Base-by-base conservation (phyloP, 306 rosid species). In the Quercus cerris region DNA sequence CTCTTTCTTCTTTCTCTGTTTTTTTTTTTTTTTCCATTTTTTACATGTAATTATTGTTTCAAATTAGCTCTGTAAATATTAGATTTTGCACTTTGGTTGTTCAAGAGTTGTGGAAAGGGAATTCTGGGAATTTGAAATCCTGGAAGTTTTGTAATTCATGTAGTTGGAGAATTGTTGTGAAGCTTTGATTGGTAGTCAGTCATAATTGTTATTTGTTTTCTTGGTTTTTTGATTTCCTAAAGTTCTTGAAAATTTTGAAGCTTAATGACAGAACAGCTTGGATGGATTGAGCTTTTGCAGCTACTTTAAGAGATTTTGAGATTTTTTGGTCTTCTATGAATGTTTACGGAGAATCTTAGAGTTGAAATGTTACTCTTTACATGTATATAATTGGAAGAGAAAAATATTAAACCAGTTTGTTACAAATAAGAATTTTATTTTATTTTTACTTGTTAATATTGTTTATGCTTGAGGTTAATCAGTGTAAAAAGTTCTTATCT, bases 1-100 rank as follows among this genome's bases (percentile, higher is more conserved):
- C 64, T 89, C 63, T 57, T 73, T 56, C 70, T 72, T 61, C 38
- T 5, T 78, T 35, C n/a, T 57, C 66, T 15, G 17, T 61, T 56
- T 51, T 58, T 9, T 62, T 33, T 27, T 71, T 38, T 59, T 4
- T 30, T 61, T 5, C 19, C 7, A 7, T 38, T 38, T 38, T 75
- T 63, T 58, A 30, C 61, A 13, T 10, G 15, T 61, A 22, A 61
- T 61, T 23, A 4, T 72, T 41, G 44, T 55, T 84, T 68, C 75
- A 11, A 31, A 22, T 46, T 73, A 72, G 2, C 56, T 57, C 15
- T 35, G 11, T 11, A 71, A 70, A n/a, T 74, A 49, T 58, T 63
- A 30, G 71, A 75, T 56, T 52, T 55, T 58, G 49, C 61, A 71
- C 57, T 66, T 61, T 76, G 72, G 56, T 73, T 79, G 54, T 49